phyloP scores from a whole-genome alignment of 306 rosid genomes.

The Sindora glabra region DNA sequence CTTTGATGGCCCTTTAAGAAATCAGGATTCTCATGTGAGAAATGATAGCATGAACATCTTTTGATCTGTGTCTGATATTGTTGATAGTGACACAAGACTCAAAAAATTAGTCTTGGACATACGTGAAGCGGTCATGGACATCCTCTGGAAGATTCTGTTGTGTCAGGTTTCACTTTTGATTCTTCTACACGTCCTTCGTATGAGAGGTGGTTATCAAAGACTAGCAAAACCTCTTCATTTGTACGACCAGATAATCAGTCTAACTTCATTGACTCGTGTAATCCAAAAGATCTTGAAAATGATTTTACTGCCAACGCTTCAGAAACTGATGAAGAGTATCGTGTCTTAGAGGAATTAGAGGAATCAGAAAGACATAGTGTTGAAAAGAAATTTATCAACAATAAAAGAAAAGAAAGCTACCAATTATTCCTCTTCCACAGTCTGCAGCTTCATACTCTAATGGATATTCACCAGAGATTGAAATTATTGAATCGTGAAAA shows the following conservation, averaged over 20 bases:
- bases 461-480: constrained; percentile 55
- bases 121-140: neutral
- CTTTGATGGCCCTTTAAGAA: constrained; percentile 36
- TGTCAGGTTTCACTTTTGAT: constrained; percentile 14
- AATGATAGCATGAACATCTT: constrained; percentile 7
- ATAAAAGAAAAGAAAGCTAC: constrained; percentile 33
- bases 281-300: constrained; percentile 10
- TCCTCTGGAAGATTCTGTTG: constrained; percentile 2
- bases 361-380: neutral
- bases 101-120: neutral
- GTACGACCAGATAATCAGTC: constrained; percentile 23
- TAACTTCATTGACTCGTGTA: constrained; percentile 10
- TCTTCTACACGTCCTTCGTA: constrained; percentile 4
- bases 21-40: constrained; percentile 11
- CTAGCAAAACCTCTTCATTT: constrained; percentile 26
- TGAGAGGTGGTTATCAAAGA: constrained; percentile 30
- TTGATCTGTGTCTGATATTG: constrained; percentile 26
- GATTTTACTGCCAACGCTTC: constrained; percentile 5
- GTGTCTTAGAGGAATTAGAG: constrained; percentile 3
- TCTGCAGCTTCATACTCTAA: constrained; percentile 66
- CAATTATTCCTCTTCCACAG: constrained; percentile 47
- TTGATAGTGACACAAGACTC: constrained; percentile 8
- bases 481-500: constrained; percentile 61
- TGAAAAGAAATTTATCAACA: constrained; percentile 40
- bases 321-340: constrained; percentile 21